Percentiles rank a stretch among this genome's conserved stretches.
Conservation (phyloP, 1,139 yeast genomes). For the Suhomyces anneliseae region DNA sequence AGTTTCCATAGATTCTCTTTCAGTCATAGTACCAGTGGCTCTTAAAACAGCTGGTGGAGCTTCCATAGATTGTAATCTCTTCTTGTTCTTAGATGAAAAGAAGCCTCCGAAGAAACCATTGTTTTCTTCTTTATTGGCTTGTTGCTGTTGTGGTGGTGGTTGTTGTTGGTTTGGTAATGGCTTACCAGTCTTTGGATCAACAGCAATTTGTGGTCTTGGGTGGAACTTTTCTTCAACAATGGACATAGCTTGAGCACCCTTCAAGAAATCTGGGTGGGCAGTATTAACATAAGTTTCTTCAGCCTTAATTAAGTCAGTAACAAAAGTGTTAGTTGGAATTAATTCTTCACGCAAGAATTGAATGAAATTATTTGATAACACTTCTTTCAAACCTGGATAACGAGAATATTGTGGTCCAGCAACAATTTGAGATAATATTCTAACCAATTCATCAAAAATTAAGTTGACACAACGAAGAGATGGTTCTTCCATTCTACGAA, state of each 20-base stretch:
- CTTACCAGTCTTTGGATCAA: slow-evolving; percentile 93
- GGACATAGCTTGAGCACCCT: slow-evolving; percentile 94
- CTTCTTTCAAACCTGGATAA: slow-evolving; percentile 88
- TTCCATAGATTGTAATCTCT: slow-evolving; percentile 93
- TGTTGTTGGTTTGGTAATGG: slow-evolving; percentile 53
- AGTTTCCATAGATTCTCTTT: slow-evolving; percentile 94
- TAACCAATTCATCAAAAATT: slow-evolving; percentile 90
- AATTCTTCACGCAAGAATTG: slow-evolving; percentile 79
- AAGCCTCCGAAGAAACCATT: slow-evolving; percentile 93
- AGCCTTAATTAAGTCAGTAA: slow-evolving; percentile 73
- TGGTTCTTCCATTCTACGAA: slow-evolving; percentile 93
- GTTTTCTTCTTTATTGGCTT: slow-evolving; percentile 38
- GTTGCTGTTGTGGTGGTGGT: slow-evolving; percentile 29
- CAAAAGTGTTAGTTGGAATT: slow-evolving; percentile 83
- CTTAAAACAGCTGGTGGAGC: slow-evolving; percentile 95
- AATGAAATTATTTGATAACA: slow-evolving; percentile 75
- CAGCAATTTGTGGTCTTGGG: slow-evolving; percentile 75
- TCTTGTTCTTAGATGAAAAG: slow-evolving; percentile 88
- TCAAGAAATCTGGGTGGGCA: slow-evolving; percentile 94
- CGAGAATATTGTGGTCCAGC: slow-evolving; percentile 80
- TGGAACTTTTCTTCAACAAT: slow-evolving; percentile 90
- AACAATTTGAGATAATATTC: slow-evolving; percentile 84
- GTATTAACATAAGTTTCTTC: slow-evolving; percentile 96
- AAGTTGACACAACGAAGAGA: slow-evolving; percentile 83
- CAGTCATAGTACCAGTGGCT: slow-evolving; percentile 94